These are phyloP conservation scores for Xylaria curta DNA, from an alignment of 495 filamentous ascomycete species.

Conservation along the genomic window DNA sequence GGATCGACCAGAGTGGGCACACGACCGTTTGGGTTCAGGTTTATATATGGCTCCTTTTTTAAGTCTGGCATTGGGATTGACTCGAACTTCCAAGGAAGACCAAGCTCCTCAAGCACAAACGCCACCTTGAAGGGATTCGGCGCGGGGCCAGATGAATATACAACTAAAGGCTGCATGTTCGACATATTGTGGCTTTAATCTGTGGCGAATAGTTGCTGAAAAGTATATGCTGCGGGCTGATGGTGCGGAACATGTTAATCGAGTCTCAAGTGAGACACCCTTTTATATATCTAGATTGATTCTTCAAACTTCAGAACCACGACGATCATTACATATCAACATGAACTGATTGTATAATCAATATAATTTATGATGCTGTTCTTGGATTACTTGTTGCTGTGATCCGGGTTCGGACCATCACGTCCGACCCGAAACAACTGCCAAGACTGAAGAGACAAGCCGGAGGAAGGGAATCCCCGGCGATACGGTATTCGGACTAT, in stretches of 20 bases:
- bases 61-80: conserved; percentile 53
- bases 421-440: neutral
- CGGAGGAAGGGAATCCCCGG: conserved; percentile 4
- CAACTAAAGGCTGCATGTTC: neutral
- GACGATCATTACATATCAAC: neutral
- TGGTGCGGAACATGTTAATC: neutral
- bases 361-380: neutral
- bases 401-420: conserved; percentile 2
- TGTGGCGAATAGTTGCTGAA: neutral
- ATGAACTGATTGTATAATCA: conserved; percentile 13
- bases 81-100: conserved; percentile 59
- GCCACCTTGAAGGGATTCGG: conserved; percentile 56
- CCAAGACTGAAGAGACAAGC: conserved; percentile 14
- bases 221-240: neutral
- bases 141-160: conserved; percentile 14
- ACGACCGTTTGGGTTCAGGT: conserved; percentile 77
- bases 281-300: neutral
- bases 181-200: neutral
- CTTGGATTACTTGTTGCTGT: neutral
- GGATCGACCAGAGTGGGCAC: conserved; percentile 8
- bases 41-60: conserved; percentile 61
- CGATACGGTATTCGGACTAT: conserved; percentile 16
- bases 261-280: neutral
- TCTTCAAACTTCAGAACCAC: neutral
- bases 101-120: conserved; percentile 68